These are phyloP conservation scores for Ascodesmis nigricans DNA, from an alignment of 495 filamentous ascomycete species.

Conservation along the genomic window DNA sequence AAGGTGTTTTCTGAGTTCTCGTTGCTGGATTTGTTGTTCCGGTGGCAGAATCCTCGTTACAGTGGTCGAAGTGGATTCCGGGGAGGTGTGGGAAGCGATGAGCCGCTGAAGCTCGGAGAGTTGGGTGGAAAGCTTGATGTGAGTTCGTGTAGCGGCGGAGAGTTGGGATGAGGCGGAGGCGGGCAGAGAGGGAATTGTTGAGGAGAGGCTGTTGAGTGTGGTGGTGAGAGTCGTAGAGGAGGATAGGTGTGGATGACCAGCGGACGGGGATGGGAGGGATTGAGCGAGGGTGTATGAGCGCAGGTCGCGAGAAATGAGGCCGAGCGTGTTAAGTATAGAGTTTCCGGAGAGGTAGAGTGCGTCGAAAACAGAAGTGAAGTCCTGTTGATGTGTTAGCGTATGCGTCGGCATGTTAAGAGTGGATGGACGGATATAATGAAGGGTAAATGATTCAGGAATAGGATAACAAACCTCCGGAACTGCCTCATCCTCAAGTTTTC, in stretches of 20 bases:
- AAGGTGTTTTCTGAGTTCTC: constrained; percentile 52
- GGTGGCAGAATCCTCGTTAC: constrained; percentile 52
- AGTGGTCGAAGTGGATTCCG: constrained; percentile 35
- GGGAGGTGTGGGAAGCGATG: constrained; percentile 38
- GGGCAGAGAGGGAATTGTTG: constrained; percentile 25
- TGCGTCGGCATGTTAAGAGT: constrained; percentile 21
- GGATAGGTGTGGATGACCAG: neutral
- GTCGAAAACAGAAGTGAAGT: constrained; percentile 45
- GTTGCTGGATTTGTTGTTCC: constrained; percentile 61
- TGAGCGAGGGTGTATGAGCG: constrained; percentile 49
- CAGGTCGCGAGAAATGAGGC: constrained; percentile 61
- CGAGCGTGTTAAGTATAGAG: constrained; percentile 82
- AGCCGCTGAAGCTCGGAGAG: constrained; percentile 49
- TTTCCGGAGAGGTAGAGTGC: constrained; percentile 80
- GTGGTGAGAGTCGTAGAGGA: neutral
- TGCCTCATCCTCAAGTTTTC: constrained; percentile 18
- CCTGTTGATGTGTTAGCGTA: too few species aligned
- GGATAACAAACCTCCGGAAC: constrained; percentile 26
- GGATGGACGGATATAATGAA: neutral
- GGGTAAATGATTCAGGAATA: neutral
- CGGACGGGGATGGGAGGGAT: too few species aligned
- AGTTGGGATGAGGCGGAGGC: constrained; percentile 39
- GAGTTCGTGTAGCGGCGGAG: constrained; percentile 42
- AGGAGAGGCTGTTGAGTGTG: too few species aligned
- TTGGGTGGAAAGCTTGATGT: too few species aligned